phyloP scores from a whole-genome alignment of 2,329 filamentous ascomycete species.

The Beauveria australis region DNA sequence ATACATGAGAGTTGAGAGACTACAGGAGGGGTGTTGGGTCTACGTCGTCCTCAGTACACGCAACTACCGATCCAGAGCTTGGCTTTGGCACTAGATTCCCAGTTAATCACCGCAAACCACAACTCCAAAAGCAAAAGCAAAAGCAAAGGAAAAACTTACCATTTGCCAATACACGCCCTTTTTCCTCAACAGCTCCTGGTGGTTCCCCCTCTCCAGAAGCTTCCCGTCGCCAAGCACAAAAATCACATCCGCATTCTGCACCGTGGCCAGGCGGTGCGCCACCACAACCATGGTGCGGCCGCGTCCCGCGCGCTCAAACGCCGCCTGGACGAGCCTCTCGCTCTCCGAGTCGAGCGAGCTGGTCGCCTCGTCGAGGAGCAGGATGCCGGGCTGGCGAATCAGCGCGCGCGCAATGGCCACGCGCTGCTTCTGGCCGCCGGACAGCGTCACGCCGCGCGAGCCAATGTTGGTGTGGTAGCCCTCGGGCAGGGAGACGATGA shows the following conservation, averaged over 20 bases:
- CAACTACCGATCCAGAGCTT: conserved; percentile 43
- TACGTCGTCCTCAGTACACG: neutral
- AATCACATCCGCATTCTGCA: conserved; percentile 73
- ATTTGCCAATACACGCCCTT: conserved; percentile 50
- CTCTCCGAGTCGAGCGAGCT: conserved; percentile 58
- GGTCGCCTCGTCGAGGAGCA: conserved; percentile 68
- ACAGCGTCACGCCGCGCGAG: conserved; percentile 56
- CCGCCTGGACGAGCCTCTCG: conserved; percentile 54
- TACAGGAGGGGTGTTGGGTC: neutral
- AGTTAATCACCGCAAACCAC: conserved; percentile 17
- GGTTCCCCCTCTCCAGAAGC: conserved; percentile 46
- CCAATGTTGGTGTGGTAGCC: conserved; percentile 63
- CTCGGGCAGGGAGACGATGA: conserved; percentile 57
- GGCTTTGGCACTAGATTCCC: conserved; percentile 44
- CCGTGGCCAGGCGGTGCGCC: conserved; percentile 67
- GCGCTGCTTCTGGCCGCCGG: conserved; percentile 66
- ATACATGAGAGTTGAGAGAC: neutral
- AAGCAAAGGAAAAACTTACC: conserved; percentile 30
- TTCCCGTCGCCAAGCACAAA: conserved; percentile 64
- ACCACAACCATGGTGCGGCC: conserved; percentile 65
- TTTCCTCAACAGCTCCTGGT: conserved; percentile 41
- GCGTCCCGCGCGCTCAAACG: conserved; percentile 55
- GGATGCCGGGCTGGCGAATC: conserved; percentile 54
- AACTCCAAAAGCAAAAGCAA: too few species aligned
- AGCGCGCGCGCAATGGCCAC: conserved; percentile 62